Evolutionary conservation across 2,329 filamentous ascomycete genomes (phyloP), one percentile per base, ranked within the genome.

Genomic region (Davidsoniella neocaledoniae): DNA sequence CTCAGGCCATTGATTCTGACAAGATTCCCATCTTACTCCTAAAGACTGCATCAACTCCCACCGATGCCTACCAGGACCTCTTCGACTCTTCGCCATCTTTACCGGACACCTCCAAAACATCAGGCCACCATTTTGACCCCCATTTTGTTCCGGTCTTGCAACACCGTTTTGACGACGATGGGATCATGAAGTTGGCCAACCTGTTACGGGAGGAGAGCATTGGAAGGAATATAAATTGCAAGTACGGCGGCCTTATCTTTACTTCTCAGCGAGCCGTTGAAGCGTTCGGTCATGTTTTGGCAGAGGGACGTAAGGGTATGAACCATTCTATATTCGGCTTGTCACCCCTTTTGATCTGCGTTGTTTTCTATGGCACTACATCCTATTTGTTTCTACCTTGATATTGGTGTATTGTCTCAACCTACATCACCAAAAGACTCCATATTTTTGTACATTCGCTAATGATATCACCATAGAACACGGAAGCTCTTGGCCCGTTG

Each of bases 211-310:
- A 59, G 1, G 63, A 60, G 21, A 55, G 58, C 14, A 70, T 80
- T 53, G 65, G 66, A 43, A 57, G 48, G 2, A 25, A 37, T 14
- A 16, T 16, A 14, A 40, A 36, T 5, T 50, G 44, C 25, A 54
- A 53, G n/a, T 90, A 85, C 58, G 83, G 83, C 4, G 85, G 83
- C n/a, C 66, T 90, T 52, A 79, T 91, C 46, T 90, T 91, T 60
- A 91, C 85, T 1, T 88, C 83, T 6, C 86, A 91, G 61, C 74
- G 85, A 45, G 83, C 86, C 1, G 85, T 91, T 2, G 86, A 91
- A 61, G 83, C 81, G 0, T 86, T 91, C 58, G 66, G 75, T 3
- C 67, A 72, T 43, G 65, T 86, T 7, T 71, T 86, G 0, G 65
- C 12, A 8, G 40, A 53, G 26, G 44, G 43, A 1, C 45, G 48